These are phyloP conservation scores for Cryphonectria radicalis DNA, from an alignment of 2,329 filamentous ascomycete genomes.

Conservation along the genomic window DNA sequence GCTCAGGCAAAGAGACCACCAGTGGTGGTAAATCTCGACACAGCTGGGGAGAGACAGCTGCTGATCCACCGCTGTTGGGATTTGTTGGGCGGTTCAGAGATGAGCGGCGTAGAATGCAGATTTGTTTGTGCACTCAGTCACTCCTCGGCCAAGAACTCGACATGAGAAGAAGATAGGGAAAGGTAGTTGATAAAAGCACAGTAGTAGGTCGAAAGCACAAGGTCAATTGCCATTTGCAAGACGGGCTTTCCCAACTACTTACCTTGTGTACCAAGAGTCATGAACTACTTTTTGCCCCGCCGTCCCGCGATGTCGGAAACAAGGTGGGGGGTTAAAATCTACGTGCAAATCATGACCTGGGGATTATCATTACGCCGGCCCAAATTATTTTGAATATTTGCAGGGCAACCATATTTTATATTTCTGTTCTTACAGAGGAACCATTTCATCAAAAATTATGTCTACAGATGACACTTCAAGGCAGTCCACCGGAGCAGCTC, in stretches of 20 bases:
- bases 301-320: constrained; percentile 16
- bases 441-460: background rate
- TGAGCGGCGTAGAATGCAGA: background rate
- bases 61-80: background rate
- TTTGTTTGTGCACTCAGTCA: background rate
- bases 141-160: background rate
- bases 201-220: background rate
- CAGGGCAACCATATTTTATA: background rate
- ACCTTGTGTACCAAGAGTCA: background rate
- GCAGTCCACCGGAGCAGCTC: background rate
- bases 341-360: background rate
- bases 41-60: background rate
- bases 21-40: background rate
- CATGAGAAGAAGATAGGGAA: background rate
- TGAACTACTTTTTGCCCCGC: constrained; percentile 13
- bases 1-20: background rate
- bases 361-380: constrained; percentile 15
- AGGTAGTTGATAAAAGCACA: background rate
- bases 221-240: background rate
- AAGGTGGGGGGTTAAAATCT: constrained; percentile 2
- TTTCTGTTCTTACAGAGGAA: background rate
- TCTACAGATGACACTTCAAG: background rate
- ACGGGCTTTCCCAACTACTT: background rate
- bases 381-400: background rate
- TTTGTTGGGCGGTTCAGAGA: background rate